These are phyloP conservation scores for Exophiala phaeomuriformis DNA, from an alignment of 2,329 filamentous ascomycete genomes.

Conservation along the genomic window DNA sequence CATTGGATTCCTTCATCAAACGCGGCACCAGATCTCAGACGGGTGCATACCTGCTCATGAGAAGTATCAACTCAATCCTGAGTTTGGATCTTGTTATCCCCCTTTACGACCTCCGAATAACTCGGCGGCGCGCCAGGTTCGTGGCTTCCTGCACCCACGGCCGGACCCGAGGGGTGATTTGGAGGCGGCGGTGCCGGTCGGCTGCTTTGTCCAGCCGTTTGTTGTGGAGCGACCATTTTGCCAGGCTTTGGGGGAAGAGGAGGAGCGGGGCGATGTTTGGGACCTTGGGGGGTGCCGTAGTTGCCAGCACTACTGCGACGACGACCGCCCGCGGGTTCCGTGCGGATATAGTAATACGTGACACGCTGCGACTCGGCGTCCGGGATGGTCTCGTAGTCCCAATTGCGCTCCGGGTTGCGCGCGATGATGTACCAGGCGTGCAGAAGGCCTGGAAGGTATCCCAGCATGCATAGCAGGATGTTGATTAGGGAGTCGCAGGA, in stretches of 20 bases:
- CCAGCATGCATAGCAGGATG: slow-evolving; percentile 75
- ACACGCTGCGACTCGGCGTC: slow-evolving; percentile 54
- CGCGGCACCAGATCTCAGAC: no score
- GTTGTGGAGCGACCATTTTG: no score
- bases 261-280: slow-evolving; percentile 27
- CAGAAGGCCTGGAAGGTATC: slow-evolving; percentile 76
- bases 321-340: slow-evolving; percentile 31
- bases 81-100: slow-evolving; percentile 83
- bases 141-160: slow-evolving; percentile 37
- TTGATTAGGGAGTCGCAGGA: slow-evolving; percentile 90
- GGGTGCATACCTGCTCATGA: background rate
- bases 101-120: slow-evolving; percentile 82
- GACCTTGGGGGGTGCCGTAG: slow-evolving; percentile 37
- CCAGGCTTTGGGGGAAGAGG: slow-evolving; percentile 23
- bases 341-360: slow-evolving; percentile 69
- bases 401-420: slow-evolving; percentile 69
- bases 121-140: slow-evolving; percentile 59
- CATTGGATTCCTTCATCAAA: no score
- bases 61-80: slow-evolving; percentile 41
- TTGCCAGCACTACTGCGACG: slow-evolving; percentile 1
- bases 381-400: slow-evolving; percentile 58
- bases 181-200: slow-evolving; percentile 26
- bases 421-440: slow-evolving; percentile 98
- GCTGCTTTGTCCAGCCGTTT: slow-evolving; percentile 24
- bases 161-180: slow-evolving; percentile 31